These are phyloP conservation scores for Nigrospora sphaerica DNA, from an alignment of 2,329 filamentous ascomycete species.

Conservation along the genomic window DNA sequence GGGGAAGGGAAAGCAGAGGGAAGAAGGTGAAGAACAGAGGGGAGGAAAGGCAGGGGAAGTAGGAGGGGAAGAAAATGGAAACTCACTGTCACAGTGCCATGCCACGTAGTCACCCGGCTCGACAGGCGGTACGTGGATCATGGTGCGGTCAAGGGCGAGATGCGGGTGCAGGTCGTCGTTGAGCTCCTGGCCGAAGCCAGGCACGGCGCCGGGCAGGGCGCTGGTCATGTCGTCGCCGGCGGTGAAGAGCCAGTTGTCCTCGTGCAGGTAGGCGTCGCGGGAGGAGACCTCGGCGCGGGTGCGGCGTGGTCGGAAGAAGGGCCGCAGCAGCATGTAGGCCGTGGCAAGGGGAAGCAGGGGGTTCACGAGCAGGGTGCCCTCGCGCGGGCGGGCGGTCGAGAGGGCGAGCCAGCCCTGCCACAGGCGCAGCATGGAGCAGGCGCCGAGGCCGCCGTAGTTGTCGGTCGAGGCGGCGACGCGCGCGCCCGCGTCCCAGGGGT, in stretches of 20 bases:
- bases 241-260: constrained; percentile 55
- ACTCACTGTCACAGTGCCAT: constrained; percentile 72
- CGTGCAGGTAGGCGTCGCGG: constrained; percentile 37
- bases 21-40: too few species aligned
- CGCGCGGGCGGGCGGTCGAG: constrained; percentile 61
- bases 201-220: constrained; percentile 62
- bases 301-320: constrained; percentile 64
- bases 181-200: constrained; percentile 64
- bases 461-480: constrained; percentile 64
- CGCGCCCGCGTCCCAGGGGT: constrained; percentile 71
- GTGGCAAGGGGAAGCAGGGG: constrained; percentile 70
- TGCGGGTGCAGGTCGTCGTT: constrained; percentile 60
- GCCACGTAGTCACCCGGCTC: constrained; percentile 69
- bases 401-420: constrained; percentile 87
- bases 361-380: constrained; percentile 79
- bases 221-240: constrained; percentile 39
- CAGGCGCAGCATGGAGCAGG: constrained; percentile 79
- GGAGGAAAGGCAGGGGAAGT: not conserved
- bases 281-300: constrained; percentile 28
- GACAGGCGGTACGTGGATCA: constrained; percentile 66
- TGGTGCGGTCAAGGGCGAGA: constrained; percentile 56
- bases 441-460: constrained; percentile 73
- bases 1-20: too few species aligned
- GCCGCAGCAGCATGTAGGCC: constrained; percentile 73
- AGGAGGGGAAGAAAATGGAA: constrained; percentile 14